Evolutionary conservation across 306 rosid species (phyloP), one percentile per base, ranked within the genome.

Genomic region (Quercus gilva): DNA sequence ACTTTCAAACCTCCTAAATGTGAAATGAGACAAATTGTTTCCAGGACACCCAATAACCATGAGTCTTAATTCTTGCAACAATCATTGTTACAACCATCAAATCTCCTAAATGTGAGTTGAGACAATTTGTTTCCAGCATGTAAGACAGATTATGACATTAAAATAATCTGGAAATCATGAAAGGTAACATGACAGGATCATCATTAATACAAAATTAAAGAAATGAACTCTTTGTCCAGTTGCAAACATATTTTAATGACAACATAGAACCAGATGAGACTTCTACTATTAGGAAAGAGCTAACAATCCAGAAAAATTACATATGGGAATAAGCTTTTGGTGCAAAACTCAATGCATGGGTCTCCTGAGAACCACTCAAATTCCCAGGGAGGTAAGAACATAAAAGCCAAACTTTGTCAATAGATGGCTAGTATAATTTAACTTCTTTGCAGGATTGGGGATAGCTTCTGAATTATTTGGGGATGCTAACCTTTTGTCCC

Each of bases 131-230:
- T 45, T 45, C 53, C 53, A 45, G 53, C 53, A 51, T 41, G 21
- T 49, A 52, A 33, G 33, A 59, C 29, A 9, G 26, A 21, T 14
- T 5, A 19, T 12, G 43, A 52, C 74, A 83, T n/a, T 75, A 52
- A 31, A 74, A 75, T 69, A 83, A 37, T 58, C 10, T 18, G 41
- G 13, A 59, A 74, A 83, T 25, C 41, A 28, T 69, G 26, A 13
- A 74, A 80, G 45, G 83, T 69, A 61, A 78, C 83, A 69, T 78
- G 83, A 23, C 23, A 14, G 51, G 56, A 78, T 64, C 72, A 56
- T 53, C 19, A 21, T 55, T 7, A 58, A 59, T 23, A 19, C 20
- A 73, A 18, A 59, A 58, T 10, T 63, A 63, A 25, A 18, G 23
- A 20, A n/a, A 58, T 3, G 20, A 43, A 70, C 64, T 37, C 59